Evolutionary conservation across 75 land plant genomes (phyloP), one percentile per base, ranked within the genome.

Genomic region (Pseudotsuga menziesii): DNA sequence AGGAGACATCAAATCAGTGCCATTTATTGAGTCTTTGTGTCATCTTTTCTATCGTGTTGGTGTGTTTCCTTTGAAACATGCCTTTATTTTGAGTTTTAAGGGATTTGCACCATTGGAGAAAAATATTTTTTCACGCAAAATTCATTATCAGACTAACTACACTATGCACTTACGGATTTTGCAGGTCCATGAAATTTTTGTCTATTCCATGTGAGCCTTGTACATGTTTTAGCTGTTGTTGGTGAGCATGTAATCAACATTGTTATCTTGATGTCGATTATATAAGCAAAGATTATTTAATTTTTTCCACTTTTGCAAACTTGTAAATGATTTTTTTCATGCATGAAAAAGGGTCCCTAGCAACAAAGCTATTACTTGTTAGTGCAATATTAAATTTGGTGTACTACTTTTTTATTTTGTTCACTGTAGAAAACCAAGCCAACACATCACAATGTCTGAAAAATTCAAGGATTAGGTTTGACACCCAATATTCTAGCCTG

Each of bases 1-100:
- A n/a, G n/a, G n/a, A n/a, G n/a, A n/a, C n/a, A n/a, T n/a, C n/a
- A n/a, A n/a, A n/a, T n/a, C n/a, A n/a, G n/a, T 90, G 91, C 96
- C 96, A 29, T 96, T 93, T 78, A 84, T 91, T 75, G 98, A 96
- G 78, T 96, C 98, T 62, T 69, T 96, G 52, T 89, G 97, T 19
- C 96, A 96, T 62, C 92, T 96, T 61, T 91, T 93, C 58, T 88
- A 91, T 73, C 91, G 96, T 59, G 98, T 93, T 56, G 98, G 98
- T 96, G 41, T 5, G 70, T 66, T 66, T 4, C 16, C 70, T 16
- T 66, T 35, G 17, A 27, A 19, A 16, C 19, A 77, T 60, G 69
- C 36, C 26, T 15, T 74, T 36, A 14, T 76, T 4, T 4, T 14
- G 61, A 27, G 27, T 73, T 26, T 8, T 13, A 36, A 19, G 5